Evolutionary conservation across 2,329 filamentous ascomycete genomes (phyloP).

Genomic region (Ilyonectria sp.): DNA sequence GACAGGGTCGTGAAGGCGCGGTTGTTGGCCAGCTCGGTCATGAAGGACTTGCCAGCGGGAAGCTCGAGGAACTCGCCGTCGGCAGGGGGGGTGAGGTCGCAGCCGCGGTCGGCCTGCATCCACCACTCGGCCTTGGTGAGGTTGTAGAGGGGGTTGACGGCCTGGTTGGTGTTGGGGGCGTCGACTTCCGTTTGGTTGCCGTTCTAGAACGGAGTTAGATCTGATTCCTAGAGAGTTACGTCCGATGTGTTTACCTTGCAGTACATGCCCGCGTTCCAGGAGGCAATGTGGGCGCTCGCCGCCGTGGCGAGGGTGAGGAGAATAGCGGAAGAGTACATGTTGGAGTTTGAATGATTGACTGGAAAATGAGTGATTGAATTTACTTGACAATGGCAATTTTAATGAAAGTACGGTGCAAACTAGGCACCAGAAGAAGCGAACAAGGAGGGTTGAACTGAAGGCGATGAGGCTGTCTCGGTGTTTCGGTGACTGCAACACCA

Average conservation of each 20-base stretch:
- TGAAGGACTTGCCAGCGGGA: slow-evolving; percentile 64
- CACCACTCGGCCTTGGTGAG: slow-evolving; percentile 64
- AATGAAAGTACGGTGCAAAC: slow-evolving; percentile 43
- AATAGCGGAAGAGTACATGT: slow-evolving; percentile 40
- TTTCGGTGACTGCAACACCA: neutral
- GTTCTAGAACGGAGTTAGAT: slow-evolving; percentile 35
- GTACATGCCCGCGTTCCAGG: slow-evolving; percentile 50
- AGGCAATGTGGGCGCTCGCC: slow-evolving; percentile 45
- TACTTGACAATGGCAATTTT: slow-evolving; percentile 10
- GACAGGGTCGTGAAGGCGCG: slow-evolving; percentile 64
- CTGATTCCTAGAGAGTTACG: fast-evolving
- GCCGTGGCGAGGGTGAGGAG: slow-evolving; percentile 40
- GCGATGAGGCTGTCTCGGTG: neutral
- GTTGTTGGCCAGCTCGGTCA: slow-evolving; percentile 66
- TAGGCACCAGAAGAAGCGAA: slow-evolving; percentile 42
- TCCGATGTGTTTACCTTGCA: slow-evolving; percentile 38
- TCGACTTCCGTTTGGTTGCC: slow-evolving; percentile 52
- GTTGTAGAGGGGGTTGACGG: slow-evolving; percentile 62
- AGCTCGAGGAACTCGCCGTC: slow-evolving; percentile 57
- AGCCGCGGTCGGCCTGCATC: slow-evolving; percentile 65
- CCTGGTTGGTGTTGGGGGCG: slow-evolving; percentile 60
- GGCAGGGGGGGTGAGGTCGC: slow-evolving; percentile 56
- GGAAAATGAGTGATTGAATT: slow-evolving; percentile 10
- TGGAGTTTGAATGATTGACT: slow-evolving; percentile 17
- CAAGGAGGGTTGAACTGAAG: slow-evolving; percentile 13